Conservation (phyloP, 1,284 basidiomycete genomes). For the Paramarasmius palmivorus region DNA sequence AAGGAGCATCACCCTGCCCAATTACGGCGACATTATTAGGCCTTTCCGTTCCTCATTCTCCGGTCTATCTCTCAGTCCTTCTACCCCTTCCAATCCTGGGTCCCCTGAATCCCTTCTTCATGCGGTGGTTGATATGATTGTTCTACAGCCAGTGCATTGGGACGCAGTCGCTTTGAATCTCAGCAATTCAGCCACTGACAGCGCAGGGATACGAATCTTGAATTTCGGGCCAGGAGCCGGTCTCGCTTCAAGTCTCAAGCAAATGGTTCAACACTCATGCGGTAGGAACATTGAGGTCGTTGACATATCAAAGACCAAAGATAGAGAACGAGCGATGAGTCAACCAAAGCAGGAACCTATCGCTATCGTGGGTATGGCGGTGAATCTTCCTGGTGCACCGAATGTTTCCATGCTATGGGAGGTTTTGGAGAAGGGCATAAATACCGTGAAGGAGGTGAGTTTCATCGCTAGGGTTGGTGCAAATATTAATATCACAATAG, state of each 20-base stretch:
- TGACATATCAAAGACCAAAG: background rate
- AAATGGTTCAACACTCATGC: constrained; percentile 21
- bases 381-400: constrained; percentile 59
- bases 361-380: constrained; percentile 71
- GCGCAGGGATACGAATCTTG: constrained; percentile 33
- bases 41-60: constrained; percentile 49
- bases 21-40: constrained; percentile 39
- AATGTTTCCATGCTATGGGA: constrained; percentile 54
- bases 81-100: constrained; percentile 27
- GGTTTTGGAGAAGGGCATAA: constrained; percentile 53
- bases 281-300: constrained; percentile 19
- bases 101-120: constrained; percentile 27
- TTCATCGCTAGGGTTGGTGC: background rate
- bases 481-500: constrained; percentile 30
- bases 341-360: constrained; percentile 50
- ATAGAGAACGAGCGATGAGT: background rate
- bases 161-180: constrained; percentile 37
- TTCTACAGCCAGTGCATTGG: constrained; percentile 60
- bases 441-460: constrained; percentile 58
- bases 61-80: constrained; percentile 36
- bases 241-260: constrained; percentile 40
- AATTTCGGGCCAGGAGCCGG: constrained; percentile 58
- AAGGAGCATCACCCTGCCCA: constrained; percentile 49
- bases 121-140: constrained; percentile 55
- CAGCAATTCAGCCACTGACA: constrained; percentile 22